Conservation (phyloP, 2,329 filamentous ascomycete species). For the Hypoxylon sp. region DNA sequence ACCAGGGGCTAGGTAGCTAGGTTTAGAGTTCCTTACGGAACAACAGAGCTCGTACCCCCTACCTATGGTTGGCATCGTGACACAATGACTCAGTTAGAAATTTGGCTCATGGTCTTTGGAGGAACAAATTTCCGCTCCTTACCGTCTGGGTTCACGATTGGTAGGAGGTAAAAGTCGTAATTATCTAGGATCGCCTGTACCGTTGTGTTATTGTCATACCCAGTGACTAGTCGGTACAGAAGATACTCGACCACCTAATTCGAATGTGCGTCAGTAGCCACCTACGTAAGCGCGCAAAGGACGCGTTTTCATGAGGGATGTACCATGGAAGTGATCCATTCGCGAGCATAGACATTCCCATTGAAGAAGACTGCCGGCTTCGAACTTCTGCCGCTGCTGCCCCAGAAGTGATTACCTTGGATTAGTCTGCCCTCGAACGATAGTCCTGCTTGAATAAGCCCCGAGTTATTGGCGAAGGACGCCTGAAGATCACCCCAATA, state of each 20-base stretch:
- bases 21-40: no score
- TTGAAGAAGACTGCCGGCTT: constrained; percentile 66
- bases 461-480: constrained; percentile 60
- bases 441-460: constrained; percentile 61
- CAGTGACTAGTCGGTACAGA: constrained; percentile 60
- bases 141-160: constrained; percentile 67
- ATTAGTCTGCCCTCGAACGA: constrained; percentile 66
- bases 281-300: neutral
- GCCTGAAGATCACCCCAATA: constrained; percentile 63
- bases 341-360: constrained; percentile 66
- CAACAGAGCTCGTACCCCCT: no score
- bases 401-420: constrained; percentile 70
- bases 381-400: constrained; percentile 58
- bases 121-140: constrained; percentile 31
- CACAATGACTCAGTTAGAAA: no score
- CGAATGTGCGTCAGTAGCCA: neutral
- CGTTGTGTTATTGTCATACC: constrained; percentile 56
- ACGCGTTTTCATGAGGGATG: constrained; percentile 61
- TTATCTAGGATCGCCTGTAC: constrained; percentile 63
- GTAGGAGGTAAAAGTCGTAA: constrained; percentile 71
- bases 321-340: constrained; percentile 69
- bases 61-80: no score
- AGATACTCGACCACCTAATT: constrained; percentile 61
- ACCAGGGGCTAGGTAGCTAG: no score
- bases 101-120: neutral